Percentiles rank a stretch among this genome's conserved stretches.
phyloP scores from a whole-genome alignment of 225 moss, liverwort and hornwort species.

The Neckera pumila region DNA sequence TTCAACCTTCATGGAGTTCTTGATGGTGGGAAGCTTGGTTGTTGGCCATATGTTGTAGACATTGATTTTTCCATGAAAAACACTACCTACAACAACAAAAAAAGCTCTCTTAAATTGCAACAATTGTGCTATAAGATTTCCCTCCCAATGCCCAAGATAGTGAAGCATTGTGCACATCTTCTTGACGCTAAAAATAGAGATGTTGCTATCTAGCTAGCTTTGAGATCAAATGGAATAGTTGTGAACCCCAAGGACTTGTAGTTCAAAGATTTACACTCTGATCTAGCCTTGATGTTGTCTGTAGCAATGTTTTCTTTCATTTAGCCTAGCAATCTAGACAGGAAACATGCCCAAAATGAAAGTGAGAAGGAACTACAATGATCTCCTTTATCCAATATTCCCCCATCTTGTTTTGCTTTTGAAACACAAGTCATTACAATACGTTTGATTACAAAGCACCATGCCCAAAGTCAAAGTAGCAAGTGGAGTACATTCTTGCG shows the following conservation, averaged over 20 bases:
- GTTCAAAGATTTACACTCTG: too few species aligned
- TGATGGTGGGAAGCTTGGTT: neutral
- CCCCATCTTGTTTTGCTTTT: neutral
- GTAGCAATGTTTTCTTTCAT: neutral
- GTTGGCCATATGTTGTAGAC: rapidly evolving
- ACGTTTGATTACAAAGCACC: neutral
- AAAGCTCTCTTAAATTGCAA: neutral
- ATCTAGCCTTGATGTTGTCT: neutral
- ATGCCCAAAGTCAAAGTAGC: neutral
- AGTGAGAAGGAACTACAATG: neutral
- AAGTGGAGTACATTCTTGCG: neutral
- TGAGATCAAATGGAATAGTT: neutral
- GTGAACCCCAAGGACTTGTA: neutral
- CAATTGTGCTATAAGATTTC: neutral
- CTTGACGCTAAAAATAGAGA: rapidly evolving
- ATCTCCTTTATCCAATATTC: rapidly evolving
- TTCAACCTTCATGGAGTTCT: rapidly evolving
- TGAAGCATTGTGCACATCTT: neutral
- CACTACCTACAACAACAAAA: neutral
- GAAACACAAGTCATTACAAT: neutral
- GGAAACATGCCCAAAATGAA: neutral
- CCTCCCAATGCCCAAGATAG: neutral
- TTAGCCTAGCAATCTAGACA: neutral
- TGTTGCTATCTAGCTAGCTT: rapidly evolving
- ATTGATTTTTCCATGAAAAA: neutral